Conservation (phyloP, 179 eudicot species). For the Sideroxylon spinosum region DNA sequence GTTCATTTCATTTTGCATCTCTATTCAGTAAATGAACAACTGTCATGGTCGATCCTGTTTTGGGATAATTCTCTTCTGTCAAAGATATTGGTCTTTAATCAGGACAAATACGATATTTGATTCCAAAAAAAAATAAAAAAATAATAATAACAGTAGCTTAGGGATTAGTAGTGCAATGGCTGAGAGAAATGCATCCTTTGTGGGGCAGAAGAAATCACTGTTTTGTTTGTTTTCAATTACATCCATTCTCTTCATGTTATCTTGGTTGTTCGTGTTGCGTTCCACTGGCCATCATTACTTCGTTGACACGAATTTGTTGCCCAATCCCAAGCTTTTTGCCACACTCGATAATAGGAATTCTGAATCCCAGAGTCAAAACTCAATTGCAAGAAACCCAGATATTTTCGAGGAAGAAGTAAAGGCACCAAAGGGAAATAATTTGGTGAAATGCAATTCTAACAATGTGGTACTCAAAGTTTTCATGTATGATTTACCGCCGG, state of each 20-base stretch:
- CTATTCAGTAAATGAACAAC: neutral
- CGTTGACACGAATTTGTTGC: slow-evolving; percentile 26
- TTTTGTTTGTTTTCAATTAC: slow-evolving; percentile 44
- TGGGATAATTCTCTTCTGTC: neutral
- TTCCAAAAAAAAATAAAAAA: neutral
- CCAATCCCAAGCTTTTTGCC: slow-evolving; percentile 28
- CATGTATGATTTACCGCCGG: slow-evolving; percentile 79
- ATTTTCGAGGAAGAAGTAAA: slow-evolving; percentile 11
- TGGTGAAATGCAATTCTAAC: slow-evolving; percentile 19
- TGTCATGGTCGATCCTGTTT: neutral
- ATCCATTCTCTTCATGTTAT: slow-evolving; percentile 51
- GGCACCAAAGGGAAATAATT: neutral
- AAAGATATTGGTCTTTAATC: neutral
- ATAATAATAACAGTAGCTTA: neutral
- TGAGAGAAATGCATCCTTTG: slow-evolving; percentile 39
- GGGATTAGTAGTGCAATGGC: slow-evolving; percentile 35
- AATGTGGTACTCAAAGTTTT: slow-evolving; percentile 54
- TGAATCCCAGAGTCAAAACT: slow-evolving; percentile 12
- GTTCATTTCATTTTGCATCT: neutral
- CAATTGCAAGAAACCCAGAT: neutral
- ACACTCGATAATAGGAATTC: slow-evolving; percentile 17
- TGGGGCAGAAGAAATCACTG: slow-evolving; percentile 41
- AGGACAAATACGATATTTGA: neutral
- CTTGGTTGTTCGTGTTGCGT: slow-evolving; percentile 60
- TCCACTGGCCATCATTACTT: slow-evolving; percentile 42